Conservation (phyloP, 768 basidiomycete species). For the Pulveroboletus sp. region DNA sequence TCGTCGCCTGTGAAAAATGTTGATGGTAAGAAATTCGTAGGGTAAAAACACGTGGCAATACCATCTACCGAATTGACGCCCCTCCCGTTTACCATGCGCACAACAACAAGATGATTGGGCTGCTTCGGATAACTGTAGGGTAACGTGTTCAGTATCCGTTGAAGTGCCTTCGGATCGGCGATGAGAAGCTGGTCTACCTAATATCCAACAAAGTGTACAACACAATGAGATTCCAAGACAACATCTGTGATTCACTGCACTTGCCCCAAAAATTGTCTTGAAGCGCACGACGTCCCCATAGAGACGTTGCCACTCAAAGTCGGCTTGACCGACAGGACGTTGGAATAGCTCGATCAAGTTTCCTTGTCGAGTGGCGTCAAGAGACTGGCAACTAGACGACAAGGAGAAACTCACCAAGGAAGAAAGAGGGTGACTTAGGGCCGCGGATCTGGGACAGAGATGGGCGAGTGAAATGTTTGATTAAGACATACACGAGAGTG, state of each 20-base stretch:
- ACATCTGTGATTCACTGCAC: slow-evolving; percentile 8
- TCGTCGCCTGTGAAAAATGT: slow-evolving; percentile 28
- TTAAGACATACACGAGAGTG: not conserved
- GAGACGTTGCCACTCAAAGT: too few species aligned
- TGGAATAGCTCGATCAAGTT: too few species aligned
- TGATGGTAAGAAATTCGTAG: slow-evolving; percentile 12
- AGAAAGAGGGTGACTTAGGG: slow-evolving; percentile 20
- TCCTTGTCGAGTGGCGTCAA: not conserved
- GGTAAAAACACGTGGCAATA: slow-evolving; percentile 6
- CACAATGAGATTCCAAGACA: not conserved
- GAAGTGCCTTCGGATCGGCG: slow-evolving; percentile 45
- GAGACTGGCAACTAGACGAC: slow-evolving; percentile 16
- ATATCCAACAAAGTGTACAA: not conserved
- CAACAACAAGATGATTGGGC: slow-evolving; percentile 19
- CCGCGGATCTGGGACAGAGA: slow-evolving; percentile 18
- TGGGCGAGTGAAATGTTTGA: not conserved
- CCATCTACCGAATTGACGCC: slow-evolving; percentile 42
- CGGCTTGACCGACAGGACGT: too few species aligned
- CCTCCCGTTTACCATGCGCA: slow-evolving; percentile 24
- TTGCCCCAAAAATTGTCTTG: slow-evolving; percentile 13
- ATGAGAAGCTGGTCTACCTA: slow-evolving; percentile 45
- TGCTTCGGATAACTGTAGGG: slow-evolving; percentile 42
- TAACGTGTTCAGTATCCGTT: slow-evolving; percentile 38
- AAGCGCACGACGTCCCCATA: slow-evolving; percentile 9
- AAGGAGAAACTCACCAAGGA: slow-evolving; percentile 9